Base-by-base conservation (phyloP, 768 basidiomycete species). In the Pholiota molesta region DNA sequence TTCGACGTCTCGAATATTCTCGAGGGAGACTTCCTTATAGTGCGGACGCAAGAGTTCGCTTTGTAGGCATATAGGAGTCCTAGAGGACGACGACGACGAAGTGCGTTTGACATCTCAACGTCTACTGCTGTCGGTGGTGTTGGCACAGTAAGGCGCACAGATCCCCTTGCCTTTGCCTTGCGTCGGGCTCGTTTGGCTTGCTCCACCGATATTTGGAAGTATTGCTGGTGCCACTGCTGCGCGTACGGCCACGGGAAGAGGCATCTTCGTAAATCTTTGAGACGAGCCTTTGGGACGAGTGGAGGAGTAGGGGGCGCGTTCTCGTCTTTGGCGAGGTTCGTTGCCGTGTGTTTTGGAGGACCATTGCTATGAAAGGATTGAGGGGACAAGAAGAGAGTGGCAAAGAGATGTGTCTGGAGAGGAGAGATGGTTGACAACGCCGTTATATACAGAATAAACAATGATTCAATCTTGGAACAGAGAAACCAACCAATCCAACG, bases 1-100 rank as follows among this genome's bases (percentile, higher is more conserved):
- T 35, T 84, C 84, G 60, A 85, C 75, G 8, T 82, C 81, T 2
- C 72, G 68, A 39, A 91, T 66, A 40, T 81, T 78, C 33, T 82
- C 82, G 21, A 70, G 67, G 16, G 79, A 70, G 51, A 89, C 75
- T 42, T 81, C 81, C 28, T 74, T 66, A 62, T 77, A 86, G 0
- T 76, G 72, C 0, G 89, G 87, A 16, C 85, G 82, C 33, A 74
- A 72, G 21, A 90, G 84, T 28, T 75, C 76, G 60, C 82, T 81
- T 8, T 86, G 86, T 13, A 89, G 79, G 26, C 77, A 55, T 3
- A 78, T 47, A n/a, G 69, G 66, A 1, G 67, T 66, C 9, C 57
- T 78, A 33, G 83, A 73, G 59, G 40, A 19, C 1, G 62, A 23
- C 10, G 71, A 55, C 8, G 69, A 31, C 5, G 66, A 28, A 17